phyloP scores from a whole-genome alignment of 345 rosid species.

The Eucalyptus erythrocorys region DNA sequence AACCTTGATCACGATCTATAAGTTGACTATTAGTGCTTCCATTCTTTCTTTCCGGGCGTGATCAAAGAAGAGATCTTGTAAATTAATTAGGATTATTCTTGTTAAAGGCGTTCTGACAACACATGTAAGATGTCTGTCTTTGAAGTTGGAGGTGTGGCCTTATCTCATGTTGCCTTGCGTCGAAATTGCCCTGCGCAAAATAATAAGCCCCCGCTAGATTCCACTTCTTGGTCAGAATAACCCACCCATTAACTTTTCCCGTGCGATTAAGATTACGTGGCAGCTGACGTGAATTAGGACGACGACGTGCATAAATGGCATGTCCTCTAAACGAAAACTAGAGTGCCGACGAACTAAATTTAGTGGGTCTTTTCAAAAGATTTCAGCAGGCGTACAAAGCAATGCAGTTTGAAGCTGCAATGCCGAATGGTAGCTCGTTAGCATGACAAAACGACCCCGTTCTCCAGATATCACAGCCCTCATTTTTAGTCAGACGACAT shows the following conservation, averaged over 20 bases:
- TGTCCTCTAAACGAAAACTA: background rate
- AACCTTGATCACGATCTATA: background rate
- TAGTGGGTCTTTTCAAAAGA: background rate
- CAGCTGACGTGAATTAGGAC: background rate
- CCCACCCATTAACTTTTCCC: background rate
- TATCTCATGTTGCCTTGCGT: background rate
- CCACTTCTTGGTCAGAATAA: background rate
- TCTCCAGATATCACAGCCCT: fast-evolving
- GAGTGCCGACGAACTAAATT: background rate
- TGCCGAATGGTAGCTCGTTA: background rate
- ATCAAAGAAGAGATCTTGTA: background rate
- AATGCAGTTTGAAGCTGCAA: background rate
- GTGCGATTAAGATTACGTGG: background rate
- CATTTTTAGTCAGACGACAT: background rate
- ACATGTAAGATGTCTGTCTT: background rate
- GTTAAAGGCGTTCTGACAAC: background rate
- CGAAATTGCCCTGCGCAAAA: background rate
- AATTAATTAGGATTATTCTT: background rate
- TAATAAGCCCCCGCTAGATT: background rate
- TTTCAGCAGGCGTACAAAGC: background rate
- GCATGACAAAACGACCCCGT: background rate
- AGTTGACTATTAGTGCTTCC: background rate
- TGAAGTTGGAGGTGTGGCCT: background rate
- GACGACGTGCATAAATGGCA: fast-evolving
- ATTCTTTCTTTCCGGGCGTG: background rate